Conservation (phyloP, 306 rosid species). For the Morella rubra region DNA sequence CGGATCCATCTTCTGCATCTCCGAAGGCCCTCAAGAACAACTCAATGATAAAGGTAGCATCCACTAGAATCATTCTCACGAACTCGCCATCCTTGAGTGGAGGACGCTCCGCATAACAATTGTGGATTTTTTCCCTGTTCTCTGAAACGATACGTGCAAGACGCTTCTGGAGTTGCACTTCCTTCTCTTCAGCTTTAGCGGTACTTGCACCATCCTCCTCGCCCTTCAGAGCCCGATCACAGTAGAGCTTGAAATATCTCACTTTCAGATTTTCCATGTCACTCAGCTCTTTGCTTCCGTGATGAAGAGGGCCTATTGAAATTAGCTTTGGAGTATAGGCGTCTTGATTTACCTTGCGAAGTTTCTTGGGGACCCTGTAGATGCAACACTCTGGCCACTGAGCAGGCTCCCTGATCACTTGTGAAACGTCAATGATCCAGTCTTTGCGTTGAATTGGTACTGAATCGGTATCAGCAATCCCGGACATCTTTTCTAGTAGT, state of each 20-base stretch:
- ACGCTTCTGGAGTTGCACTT: neutral
- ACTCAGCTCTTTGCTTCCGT: conserved; percentile 9
- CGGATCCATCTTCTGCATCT: fast-evolving
- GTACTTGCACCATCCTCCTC: neutral
- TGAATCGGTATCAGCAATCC: no score
- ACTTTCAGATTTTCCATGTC: conserved; percentile 13
- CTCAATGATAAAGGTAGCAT: conserved; percentile 32
- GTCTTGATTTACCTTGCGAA: conserved; percentile 28
- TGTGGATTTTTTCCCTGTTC: neutral
- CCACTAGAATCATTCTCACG: neutral
- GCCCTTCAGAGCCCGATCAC: fast-evolving
- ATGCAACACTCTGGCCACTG: conserved; percentile 17
- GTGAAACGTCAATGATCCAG: conserved; percentile 28
- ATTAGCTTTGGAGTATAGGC: conserved; percentile 25
- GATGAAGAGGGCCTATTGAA: conserved; percentile 30
- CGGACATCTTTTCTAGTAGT: neutral
- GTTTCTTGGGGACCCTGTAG: conserved; percentile 41
- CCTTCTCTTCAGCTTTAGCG: neutral
- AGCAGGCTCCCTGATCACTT: conserved; percentile 16
- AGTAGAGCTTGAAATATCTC: neutral
- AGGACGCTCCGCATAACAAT: neutral
- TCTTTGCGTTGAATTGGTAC: neutral
- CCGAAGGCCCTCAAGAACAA: neutral
- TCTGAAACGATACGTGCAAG: neutral
- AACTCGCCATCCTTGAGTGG: neutral